A percentile compares a stretch with the other conserved stretches of the same genome.
These are phyloP conservation scores for Xylaria sp. DNA, from an alignment of 2,329 filamentous ascomycete genomes.

Conservation along the genomic window DNA sequence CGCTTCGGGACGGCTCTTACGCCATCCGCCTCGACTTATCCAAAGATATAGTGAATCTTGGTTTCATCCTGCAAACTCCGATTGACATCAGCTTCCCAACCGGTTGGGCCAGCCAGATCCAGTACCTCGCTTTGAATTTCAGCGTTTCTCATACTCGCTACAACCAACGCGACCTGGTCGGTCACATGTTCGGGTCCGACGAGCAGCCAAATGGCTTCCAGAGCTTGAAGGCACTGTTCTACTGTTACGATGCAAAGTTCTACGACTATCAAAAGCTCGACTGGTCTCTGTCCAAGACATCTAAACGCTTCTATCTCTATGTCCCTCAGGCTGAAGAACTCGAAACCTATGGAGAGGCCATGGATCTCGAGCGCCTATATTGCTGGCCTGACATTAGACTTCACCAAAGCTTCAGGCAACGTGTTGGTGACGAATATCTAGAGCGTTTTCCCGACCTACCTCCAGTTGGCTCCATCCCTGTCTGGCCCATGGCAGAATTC, in stretches of 20 bases:
- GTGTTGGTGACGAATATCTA: neutral
- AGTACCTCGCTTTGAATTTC: constrained; percentile 22
- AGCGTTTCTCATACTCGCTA: too few species aligned
- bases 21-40: constrained; percentile 29
- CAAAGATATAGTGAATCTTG: constrained; percentile 28
- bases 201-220: neutral
- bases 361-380: constrained; percentile 19
- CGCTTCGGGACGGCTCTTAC: constrained; percentile 11
- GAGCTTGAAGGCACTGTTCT: constrained; percentile 21
- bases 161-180: too few species aligned
- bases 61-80: neutral
- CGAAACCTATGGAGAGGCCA: neutral
- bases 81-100: neutral
- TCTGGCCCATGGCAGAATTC: constrained; percentile 10
- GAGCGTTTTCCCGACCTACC: neutral
- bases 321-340: constrained; percentile 11
- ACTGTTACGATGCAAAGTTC: neutral
- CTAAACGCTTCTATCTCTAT: constrained; percentile 20
- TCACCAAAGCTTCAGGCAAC: neutral
- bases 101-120: neutral
- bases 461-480: neutral
- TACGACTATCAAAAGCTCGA: constrained; percentile 4
- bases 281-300: constrained; percentile 26
- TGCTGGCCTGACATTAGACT: constrained; percentile 30
- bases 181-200: neutral